Percentiles rank a stretch among this genome's conserved stretches.
These are phyloP conservation scores for Sporisorium reilianum DNA, from an alignment of 1,284 basidiomycete genomes.

Conservation along the genomic window DNA sequence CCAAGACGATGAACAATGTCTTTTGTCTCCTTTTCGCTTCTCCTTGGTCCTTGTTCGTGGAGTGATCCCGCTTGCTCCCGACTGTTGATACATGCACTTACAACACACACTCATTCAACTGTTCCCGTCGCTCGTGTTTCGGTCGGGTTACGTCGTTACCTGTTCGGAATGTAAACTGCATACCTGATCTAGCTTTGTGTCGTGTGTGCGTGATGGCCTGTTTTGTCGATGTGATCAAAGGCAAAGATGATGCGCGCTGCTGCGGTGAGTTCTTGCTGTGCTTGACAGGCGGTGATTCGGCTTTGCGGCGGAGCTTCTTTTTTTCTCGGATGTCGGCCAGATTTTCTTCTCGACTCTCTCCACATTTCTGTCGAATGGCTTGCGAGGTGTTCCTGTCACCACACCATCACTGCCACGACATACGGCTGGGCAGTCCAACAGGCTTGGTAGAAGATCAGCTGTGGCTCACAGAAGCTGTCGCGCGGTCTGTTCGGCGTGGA, in stretches of 20 bases:
- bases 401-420: not conserved
- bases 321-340: conserved; percentile 9
- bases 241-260: not conserved
- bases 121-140: not conserved
- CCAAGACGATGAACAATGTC: conserved; percentile 19
- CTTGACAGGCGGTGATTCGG: conserved; percentile 10
- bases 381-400: not conserved
- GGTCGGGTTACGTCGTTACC: not conserved
- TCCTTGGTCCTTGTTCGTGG: no score
- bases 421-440: not conserved
- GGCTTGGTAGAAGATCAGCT: not conserved
- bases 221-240: not conserved
- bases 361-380: conserved; percentile 13
- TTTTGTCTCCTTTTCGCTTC: conserved; percentile 4
- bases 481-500: not conserved
- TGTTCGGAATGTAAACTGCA: conserved; percentile 3
- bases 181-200: not conserved
- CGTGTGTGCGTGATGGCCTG: not conserved
- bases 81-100: conserved; percentile 4
- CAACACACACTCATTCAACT: conserved; percentile 6
- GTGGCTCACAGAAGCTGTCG: not conserved
- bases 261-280: no score
- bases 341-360: not conserved
- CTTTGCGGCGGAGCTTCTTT: not conserved
- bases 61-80: not conserved